Evolutionary conservation across 345 rosid species (phyloP).

Genomic region (Geranium brycei): DNA sequence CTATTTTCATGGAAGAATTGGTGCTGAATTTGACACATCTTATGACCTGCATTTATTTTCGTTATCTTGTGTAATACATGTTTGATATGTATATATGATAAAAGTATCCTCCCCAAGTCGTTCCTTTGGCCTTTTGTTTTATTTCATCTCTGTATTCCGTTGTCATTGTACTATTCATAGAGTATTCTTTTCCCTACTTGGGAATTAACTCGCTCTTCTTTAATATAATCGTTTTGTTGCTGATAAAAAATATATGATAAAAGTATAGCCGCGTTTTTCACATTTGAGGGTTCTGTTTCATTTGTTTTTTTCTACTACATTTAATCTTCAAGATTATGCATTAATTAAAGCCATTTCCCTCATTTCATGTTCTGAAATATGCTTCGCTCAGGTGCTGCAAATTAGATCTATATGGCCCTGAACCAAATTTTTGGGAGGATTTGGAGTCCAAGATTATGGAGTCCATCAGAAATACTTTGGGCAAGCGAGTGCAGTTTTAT

Average conservation of each 20-base stretch:
- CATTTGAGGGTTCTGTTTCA: no score
- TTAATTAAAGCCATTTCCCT: not conserved
- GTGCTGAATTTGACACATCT: not conserved
- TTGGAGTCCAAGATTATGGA: constrained; percentile 73
- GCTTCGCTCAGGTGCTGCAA: constrained; percentile 73
- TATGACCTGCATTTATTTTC: not conserved
- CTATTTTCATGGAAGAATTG: not conserved
- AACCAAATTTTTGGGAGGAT: constrained; percentile 85
- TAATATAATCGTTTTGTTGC: no score
- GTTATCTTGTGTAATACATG: not conserved
- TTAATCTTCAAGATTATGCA: not conserved
- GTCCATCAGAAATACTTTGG: constrained; percentile 74
- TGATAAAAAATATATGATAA: no score
- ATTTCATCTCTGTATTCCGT: no score
- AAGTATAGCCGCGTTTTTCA: no score
- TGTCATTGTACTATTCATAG: no score
- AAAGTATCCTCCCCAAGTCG: no score
- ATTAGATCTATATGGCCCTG: constrained; percentile 69
- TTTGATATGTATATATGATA: not conserved
- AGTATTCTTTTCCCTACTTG: no score
- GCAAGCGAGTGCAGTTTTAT: constrained; percentile 75
- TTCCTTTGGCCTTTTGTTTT: no score
- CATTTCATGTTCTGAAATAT: constrained; percentile 18
- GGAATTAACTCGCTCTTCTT: no score
- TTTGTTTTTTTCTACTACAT: not conserved